phyloP scores from a whole-genome alignment of 1,139 yeast species.

The Spathaspora sp. region DNA sequence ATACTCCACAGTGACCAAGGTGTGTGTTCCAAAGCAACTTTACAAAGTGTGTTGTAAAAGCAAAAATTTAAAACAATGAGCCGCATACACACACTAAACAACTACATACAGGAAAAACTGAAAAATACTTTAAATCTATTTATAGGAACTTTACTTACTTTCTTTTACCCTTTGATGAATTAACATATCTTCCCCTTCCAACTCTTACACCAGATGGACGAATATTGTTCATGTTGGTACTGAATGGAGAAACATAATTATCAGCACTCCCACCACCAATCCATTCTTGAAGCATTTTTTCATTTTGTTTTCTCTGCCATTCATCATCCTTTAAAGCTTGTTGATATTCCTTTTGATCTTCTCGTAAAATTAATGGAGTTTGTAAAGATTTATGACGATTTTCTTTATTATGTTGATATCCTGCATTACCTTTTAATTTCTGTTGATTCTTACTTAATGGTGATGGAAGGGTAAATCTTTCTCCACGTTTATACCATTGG shows the following conservation, averaged over 20 bases:
- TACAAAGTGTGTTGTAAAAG: neutral
- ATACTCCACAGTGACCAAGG: too few relatives aligned
- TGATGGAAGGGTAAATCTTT: conserved; percentile 69
- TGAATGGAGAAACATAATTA: conserved; percentile 86
- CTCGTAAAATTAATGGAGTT: conserved; percentile 66
- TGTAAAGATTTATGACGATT: conserved; percentile 54
- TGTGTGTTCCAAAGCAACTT: too few relatives aligned
- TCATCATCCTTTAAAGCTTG: conserved; percentile 84
- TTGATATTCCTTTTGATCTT: conserved; percentile 92
- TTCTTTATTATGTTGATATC: conserved; percentile 65
- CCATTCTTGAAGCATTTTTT: conserved; percentile 82
- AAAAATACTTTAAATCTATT: neutral
- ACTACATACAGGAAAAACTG: neutral
- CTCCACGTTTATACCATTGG: conserved; percentile 93
- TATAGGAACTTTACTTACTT: conserved; percentile 18
- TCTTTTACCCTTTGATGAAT: conserved; percentile 52
- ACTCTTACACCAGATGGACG: conserved; percentile 72
- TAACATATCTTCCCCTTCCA: conserved; percentile 80
- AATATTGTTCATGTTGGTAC: conserved; percentile 52
- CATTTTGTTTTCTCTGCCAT: conserved; percentile 86
- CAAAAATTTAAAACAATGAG: conserved; percentile 1
- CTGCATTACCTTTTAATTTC: conserved; percentile 67
- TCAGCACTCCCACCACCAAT: conserved; percentile 95
- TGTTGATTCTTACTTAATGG: conserved; percentile 67
- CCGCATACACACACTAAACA: neutral